Evolutionary conservation across 345 rosid genomes (phyloP), one percentile per base, ranked within the genome.

Genomic region (Pelargonium nanum): DNA sequence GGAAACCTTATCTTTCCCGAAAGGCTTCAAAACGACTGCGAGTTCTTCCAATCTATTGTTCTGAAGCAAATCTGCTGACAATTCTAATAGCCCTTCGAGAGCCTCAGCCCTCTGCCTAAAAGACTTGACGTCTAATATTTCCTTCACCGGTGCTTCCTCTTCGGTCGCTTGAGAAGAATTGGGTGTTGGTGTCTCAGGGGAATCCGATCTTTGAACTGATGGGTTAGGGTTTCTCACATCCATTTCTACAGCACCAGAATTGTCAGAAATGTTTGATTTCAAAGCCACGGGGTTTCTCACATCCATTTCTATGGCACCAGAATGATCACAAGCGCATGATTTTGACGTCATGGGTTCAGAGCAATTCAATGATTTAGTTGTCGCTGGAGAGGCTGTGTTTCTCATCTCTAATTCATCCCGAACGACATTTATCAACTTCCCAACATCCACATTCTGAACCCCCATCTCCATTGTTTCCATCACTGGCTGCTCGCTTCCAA

Each of bases 21-120:
- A 93, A 22, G 99, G 97, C 77, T 80, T 89, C 72, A 93, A 75
- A 64, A 93, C 97, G n/a, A 93, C 80, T 5, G 88, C 81, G 30
- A 93, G 90, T 80, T 93, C 99, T 74, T 93, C 96, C 65, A 93
- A 75, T 62, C 96, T 80, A 34, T 81, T 87, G 21, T 87, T 85
- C 71, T 89, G 81, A 59, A 93, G 85, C 77, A 93, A 73, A 62
- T 93, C 99, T 0, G 99, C 99, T 9, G 97, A 93, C 61, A 93
- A 67, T 67, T 89, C 99, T 12, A 93, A 58, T 20, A 93, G 91
- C 62, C 97, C 99, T 78, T 93, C 99, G 28, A 93, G 96, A 55
- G 97, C 99, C 4, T 93, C 99, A 19, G 99, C 99, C 76, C 96
- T 85, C 75, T 93, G 97, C 79, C 96, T 80, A 71, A 79, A 93